These are phyloP conservation scores for Cutaneotrichosporon dermatis DNA, from an alignment of 1,284 basidiomycete genomes.

Conservation along the genomic window DNA sequence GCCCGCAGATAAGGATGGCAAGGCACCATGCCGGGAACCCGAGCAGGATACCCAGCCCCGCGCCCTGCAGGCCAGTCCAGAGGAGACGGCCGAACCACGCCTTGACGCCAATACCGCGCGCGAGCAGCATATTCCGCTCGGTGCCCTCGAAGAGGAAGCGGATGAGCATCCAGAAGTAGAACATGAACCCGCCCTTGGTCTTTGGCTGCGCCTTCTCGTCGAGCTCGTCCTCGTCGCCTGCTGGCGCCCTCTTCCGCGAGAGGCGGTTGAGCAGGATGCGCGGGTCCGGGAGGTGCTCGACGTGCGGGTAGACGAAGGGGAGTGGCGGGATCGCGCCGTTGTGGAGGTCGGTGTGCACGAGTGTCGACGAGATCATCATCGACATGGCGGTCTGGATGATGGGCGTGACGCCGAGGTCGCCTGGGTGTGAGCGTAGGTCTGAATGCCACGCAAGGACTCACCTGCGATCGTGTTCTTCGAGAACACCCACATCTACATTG, in stretches of 20 bases:
- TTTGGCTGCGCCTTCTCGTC: slow-evolving; percentile 1
- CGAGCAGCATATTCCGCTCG: slow-evolving; percentile 46
- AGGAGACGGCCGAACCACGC: slow-evolving; percentile 35
- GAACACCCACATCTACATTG: slow-evolving; percentile 46
- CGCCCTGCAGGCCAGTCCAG: slow-evolving; percentile 46
- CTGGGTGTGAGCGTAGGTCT: too few species aligned
- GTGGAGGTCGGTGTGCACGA: slow-evolving; percentile 50
- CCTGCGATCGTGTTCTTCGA: slow-evolving; percentile 37
- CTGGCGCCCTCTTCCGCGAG: too few species aligned
- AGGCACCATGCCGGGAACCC: slow-evolving; percentile 48
- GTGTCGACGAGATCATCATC: slow-evolving; percentile 48
- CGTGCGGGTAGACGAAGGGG: slow-evolving; percentile 49
- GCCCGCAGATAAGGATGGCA: slow-evolving; percentile 46
- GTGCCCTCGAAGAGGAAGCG: slow-evolving; percentile 50
- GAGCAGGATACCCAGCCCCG: slow-evolving; percentile 42
- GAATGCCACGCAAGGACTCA: too few species aligned
- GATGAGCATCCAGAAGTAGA: slow-evolving; percentile 44
- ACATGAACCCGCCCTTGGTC: slow-evolving; percentile 6
- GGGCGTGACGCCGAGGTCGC: slow-evolving; percentile 49
- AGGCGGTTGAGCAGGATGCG: slow-evolving; percentile 19
- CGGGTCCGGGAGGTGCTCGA: slow-evolving; percentile 47
- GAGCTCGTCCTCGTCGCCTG: not conserved
- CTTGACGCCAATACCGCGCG: slow-evolving; percentile 12
- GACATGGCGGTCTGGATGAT: slow-evolving; percentile 45
- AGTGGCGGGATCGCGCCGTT: slow-evolving; percentile 40